Evolutionary conservation across 495 filamentous ascomycete genomes (phyloP), one percentile per base, ranked within the genome.

Genomic region (Penicillium psychrofluorescens): DNA sequence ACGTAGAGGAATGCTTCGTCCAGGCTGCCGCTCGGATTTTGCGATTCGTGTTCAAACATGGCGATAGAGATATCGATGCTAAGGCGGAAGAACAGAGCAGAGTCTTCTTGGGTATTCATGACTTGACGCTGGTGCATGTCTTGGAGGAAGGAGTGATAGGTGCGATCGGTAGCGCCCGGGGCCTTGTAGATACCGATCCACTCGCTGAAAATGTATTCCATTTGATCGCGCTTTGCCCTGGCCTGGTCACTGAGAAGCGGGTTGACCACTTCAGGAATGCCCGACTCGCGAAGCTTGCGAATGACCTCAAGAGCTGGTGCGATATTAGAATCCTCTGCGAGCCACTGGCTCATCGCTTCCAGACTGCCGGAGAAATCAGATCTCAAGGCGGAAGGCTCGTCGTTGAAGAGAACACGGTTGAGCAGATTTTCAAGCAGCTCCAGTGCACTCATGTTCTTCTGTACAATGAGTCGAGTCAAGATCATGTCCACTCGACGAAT

Each of bases 141-240:
- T 39, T 83, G 80, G 32, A 97, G 79, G 64, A 97, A 99, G 2
- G 87, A 78, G 7, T 74, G 64, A 41, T 79, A 72, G 0, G 84
- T 75, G 53, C 84, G 87, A 28, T 89, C 85, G 9, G 79, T 79
- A 0, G 81, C 79, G 48, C 79, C 76, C 8, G 77, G 73, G 38
- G 86, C 84, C 61, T 85, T 80, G 69, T 80, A 89, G 11, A 97
- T 75, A 33, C 83, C 79, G 44, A 89, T 76, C 92, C 92, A 99
- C 60, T 97, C 92, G 8, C 84, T 86, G 59, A 99, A 95, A 35
- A 95, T 75, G 56, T 97, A 97, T 53, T 94, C 85, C 66, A 95
- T 79, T 51, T 95, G 90, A 41, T 91, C 84, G 36, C 79, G 77
- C 53, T 80, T 81, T 11, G 72, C 60, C 43, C 66, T 51, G 15